Evolutionary conservation across 169 alveolate genomes (phyloP), one percentile per base, ranked within the genome.

Genomic region (Cryptosporidium felis): DNA sequence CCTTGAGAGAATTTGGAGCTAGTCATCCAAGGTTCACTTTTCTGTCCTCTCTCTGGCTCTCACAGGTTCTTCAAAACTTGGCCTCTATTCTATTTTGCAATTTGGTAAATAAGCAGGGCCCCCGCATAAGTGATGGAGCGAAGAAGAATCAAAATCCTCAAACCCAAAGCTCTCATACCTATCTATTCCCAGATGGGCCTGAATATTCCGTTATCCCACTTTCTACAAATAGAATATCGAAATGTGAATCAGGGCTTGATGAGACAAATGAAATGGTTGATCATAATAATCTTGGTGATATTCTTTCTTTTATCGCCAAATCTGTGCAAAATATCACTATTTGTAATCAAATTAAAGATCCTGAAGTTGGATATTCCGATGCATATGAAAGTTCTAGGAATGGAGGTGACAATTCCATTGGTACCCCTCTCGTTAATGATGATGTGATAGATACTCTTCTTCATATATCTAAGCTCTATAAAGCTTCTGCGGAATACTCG

Each of bases 401-500:
- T n/a, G n/a, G n/a, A n/a, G n/a, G n/a, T n/a, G n/a, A n/a, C n/a
- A n/a, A n/a, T n/a, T n/a, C n/a, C n/a, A n/a, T n/a, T n/a, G n/a
- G n/a, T n/a, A n/a, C n/a, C n/a, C n/a, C n/a, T n/a, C n/a, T n/a
- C n/a, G n/a, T n/a, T n/a, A 53, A 65, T 8, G 32, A 65, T 14
- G 16, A 23, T 0, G 34, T 38, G 1, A 5, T 42, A 23, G 53
- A 74, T 41, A 74, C 32, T 14, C 46, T 74, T 12, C 21, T 74
- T 14, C 51, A 53, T 26, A 74, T 74, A 9, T 32, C 85, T 10
- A 74, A 74, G 14, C 67, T 74, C 6, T 74, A 74, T 36, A 74
- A 74, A 23, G 38, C 58, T 21, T 74, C 85, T 12, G 85, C 85
- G 5, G 85, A 74, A 23, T 56, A 74, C 21, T 74, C 74, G 18